Evolutionary conservation across 768 basidiomycete genomes (phyloP).

Genomic region (Macrocybe gigantea): DNA sequence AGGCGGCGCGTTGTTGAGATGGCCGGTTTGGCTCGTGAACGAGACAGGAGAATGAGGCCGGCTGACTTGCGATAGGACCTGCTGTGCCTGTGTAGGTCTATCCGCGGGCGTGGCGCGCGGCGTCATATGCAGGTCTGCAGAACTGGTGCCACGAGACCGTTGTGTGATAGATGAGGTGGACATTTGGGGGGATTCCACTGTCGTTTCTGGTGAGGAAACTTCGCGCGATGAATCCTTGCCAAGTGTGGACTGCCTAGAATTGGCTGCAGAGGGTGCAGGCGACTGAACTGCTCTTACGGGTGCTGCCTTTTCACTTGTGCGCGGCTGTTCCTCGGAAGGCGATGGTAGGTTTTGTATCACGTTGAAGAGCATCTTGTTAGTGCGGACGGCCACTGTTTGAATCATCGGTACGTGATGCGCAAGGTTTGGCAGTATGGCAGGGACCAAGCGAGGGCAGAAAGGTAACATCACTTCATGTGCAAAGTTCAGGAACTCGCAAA

Average conservation of each 20-base stretch:
- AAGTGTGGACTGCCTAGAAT: constrained; percentile 46
- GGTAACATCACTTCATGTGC: constrained; percentile 90
- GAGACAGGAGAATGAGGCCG: constrained; percentile 63
- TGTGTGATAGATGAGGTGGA: constrained; percentile 12
- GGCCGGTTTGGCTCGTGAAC: constrained; percentile 32
- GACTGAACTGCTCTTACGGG: constrained; percentile 41
- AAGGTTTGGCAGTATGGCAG: constrained; percentile 90
- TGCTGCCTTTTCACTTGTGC: constrained; percentile 24
- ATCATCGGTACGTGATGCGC: constrained; percentile 90
- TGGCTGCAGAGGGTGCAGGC: constrained; percentile 45
- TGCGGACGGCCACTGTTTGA: constrained; percentile 77
- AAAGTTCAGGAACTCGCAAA: constrained; percentile 84
- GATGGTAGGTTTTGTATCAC: constrained; percentile 85
- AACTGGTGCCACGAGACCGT: constrained; percentile 19
- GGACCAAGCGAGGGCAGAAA: constrained; percentile 89
- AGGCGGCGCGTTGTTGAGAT: constrained; percentile 23
- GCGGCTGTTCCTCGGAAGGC: constrained; percentile 45
- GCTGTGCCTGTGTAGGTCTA: constrained; percentile 15
- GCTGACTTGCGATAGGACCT: constrained; percentile 28
- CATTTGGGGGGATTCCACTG: constrained; percentile 22
- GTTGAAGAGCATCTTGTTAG: constrained; percentile 77
- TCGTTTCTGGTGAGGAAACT: constrained; percentile 38
- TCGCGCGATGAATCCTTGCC: constrained; percentile 41
- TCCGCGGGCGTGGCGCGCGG: constrained; percentile 30
- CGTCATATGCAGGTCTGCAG: constrained; percentile 31